phyloP scores from a whole-genome alignment of 805 yeast species.

The Yarrowia divulgata region DNA sequence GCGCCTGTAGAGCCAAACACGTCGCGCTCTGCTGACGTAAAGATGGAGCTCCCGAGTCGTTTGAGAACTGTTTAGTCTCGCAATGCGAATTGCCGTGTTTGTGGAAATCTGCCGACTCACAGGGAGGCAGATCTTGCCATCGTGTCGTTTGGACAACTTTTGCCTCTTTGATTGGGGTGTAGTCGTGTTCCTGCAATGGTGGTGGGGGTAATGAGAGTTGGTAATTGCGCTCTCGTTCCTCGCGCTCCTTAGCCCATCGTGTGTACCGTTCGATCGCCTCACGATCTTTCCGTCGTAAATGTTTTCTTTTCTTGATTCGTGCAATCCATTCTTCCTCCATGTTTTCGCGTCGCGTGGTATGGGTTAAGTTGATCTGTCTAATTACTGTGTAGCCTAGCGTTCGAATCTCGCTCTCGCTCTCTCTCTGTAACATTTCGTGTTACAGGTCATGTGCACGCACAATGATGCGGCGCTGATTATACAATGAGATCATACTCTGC shows the following conservation, averaged over 20 bases:
- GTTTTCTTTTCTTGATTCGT: neutral
- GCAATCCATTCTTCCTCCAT: neutral
- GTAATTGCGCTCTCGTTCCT: neutral
- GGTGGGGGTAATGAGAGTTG: neutral
- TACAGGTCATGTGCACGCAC: neutral
- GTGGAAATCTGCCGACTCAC: neutral
- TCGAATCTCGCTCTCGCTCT: neutral
- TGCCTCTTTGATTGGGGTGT: neutral
- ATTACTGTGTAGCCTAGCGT: too few species aligned
- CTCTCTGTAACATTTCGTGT: neutral
- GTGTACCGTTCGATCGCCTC: neutral
- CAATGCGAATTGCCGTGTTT: slow-evolving; percentile 4
- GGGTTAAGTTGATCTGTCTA: neutral
- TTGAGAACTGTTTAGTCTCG: neutral
- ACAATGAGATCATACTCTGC: too few species aligned
- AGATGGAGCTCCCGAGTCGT: neutral
- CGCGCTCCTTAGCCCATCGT: neutral
- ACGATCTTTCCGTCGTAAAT: neutral
- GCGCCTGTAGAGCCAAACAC: slow-evolving; percentile 8
- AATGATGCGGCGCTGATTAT: neutral
- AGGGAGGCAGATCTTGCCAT: slow-evolving; percentile 13
- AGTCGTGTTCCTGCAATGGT: neutral
- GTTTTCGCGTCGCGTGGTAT: neutral
- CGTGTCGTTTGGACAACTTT: neutral
- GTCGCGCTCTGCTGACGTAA: slow-evolving; percentile 8